Base-by-base conservation (phyloP, 1,284 basidiomycete genomes). In the Mixia osmundae region DNA sequence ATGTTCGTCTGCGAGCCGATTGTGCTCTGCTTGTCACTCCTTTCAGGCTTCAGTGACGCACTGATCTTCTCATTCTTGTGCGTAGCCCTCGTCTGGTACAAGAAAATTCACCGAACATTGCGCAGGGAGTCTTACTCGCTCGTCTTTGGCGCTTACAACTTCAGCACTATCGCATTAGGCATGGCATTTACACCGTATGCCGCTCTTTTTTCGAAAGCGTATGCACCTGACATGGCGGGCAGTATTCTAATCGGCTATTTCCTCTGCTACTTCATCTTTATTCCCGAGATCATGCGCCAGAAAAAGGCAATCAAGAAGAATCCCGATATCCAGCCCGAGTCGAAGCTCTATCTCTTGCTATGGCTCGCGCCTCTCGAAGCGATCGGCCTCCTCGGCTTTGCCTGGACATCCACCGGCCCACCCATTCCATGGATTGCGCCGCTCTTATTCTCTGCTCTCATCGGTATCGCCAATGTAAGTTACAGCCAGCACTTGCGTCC, bases 381-480 rank as follows among this genome's bases (percentile, higher is more conserved):
- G 0, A 53, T 61, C 22, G 59, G 60, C 22, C 47, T 61, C 4
- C 52, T 60, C 24, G 57, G 56, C 1, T 61, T 61, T 40, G 60
- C 59, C 0, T 61, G 58, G 57, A 60, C 57, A 1, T 54, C 52
- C 1, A 41, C 54, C 5, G 60, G 60, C 22, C 57, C 25, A 8
- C 2, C 44, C 24, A 48, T 48, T 41, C 55, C 52, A 37, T 61
- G 58, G 59, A 59, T 61, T 26, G 59, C 50, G 0, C 53, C 56
- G 1, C 56, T 61, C 54, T 50, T 61, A 39, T 59, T 59, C 40
- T 50, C 54, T 1, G 46, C 48, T 5, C 37, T 60, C 20, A 56
- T 61, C 29, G 58, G 56, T n/a, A 57, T 61, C 20, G 56, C 57
- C 24, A 60, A 61, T n/a, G n/a, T n/a, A n/a, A n/a, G n/a, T n/a